Base-by-base conservation (phyloP, 2,329 filamentous ascomycete species). In the Penicillium janthinellum region DNA sequence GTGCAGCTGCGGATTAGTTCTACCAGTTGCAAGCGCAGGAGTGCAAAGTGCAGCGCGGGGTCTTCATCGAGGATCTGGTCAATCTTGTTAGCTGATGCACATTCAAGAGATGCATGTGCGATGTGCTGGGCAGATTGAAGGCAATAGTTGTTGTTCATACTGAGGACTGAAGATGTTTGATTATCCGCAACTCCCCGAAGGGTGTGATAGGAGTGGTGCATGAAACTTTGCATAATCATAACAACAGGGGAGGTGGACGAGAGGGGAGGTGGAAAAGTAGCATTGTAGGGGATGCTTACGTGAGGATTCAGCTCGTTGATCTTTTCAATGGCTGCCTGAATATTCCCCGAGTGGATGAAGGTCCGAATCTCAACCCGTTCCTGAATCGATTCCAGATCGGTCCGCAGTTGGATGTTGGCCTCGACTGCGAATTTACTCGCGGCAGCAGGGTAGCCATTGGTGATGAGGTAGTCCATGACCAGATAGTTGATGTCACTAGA, bases 171-270 rank as follows among this genome's bases (percentile, higher is more conserved):
- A 90, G 88, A 86, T 81, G 79, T 79, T 80, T 82, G 81, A 81
- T 85, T 86, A 82, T 98, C 94, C 96, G 96, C 95, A 95, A 86
- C 79, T 86, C 88, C 87, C 86, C 83, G 83, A 86, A 88, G 87
- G 84, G 83, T 83, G 86, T 66, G 70, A 55, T 98, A 95, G 92
- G 95, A 92, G 95, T 99, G 95, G 95, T 99, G 95, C 95, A 99
- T 99, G 94, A 96, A 93, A 84, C 90, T 68, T 84, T 85, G 83
- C 91, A 83, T 96, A 96, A 99, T 99, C 95, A 95, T 93, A 79
- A 85, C 84, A 86, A 49, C 37, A 39, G 49, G 12, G 37, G 81
- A 60, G 14, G 22, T 17, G 17, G 44, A 67, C 62, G 48, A 53
- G 63, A 53, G 56, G 56, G 37, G 39, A 50, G 59, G 25, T 38